Base-by-base conservation (phyloP, 495 filamentous ascomycete genomes). In the Penicillium cinerascens region DNA sequence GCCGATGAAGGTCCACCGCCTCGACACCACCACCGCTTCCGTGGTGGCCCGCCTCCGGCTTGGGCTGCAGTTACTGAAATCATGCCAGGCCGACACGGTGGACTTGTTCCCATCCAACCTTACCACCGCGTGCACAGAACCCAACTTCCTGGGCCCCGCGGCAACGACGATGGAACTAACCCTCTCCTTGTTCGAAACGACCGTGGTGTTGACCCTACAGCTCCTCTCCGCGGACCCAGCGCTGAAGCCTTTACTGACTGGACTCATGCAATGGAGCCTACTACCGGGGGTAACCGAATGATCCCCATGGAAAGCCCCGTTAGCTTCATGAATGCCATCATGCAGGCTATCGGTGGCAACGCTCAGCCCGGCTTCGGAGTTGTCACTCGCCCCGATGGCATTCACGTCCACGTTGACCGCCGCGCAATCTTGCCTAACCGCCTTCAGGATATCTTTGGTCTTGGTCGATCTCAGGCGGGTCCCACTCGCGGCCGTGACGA, bases 141-240 rank as follows among this genome's bases (percentile, higher is more conserved):
- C 37, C 73, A 79, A 39, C 65, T 70, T 16, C 69, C 68, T 4
- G 58, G 29, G 11, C 29, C 74, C 23, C 79, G 82, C 21, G 69
- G 69, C 13, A 78, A 77, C 38, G 89, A 96, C 59, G 90, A 95
- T 60, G 89, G 89, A 16, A 76, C 79, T 4, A 95, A 96, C 61
- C 91, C 91, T 43, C 76, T 96, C 13, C 80, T 91, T 46, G 46
- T 69, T 66, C 61, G 77, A 9, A 63, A 60, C 29, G 78, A 75
- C 38, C 69, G 73, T 33, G 61, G 65, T 10, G 60, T 64, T 39
- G 72, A 67, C 49, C 59, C 51, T 23, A 17, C 59, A 38, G 66
- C 59, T 41, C 68, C 63, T 54, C 58, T 61, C 25, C 69, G 71
- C 56, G 69, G 56, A 18, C 47, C 56, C 10, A 63, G 55, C 15